Conservation (phyloP, 2,329 filamentous ascomycete species). For the Colletotrichum zoysiae region DNA sequence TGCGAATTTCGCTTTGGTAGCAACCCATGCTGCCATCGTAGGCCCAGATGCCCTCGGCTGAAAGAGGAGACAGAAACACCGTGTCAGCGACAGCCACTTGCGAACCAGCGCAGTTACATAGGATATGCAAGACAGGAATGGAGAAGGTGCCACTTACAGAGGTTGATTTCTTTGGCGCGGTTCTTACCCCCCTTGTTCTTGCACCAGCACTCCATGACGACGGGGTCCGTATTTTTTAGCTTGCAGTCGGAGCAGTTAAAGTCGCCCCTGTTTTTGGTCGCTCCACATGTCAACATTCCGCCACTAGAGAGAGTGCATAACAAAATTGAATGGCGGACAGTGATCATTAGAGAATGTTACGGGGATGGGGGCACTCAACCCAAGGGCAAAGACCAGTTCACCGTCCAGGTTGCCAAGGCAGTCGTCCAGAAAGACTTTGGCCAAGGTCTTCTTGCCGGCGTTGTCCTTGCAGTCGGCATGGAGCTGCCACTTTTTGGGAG, state of each 20-base stretch:
- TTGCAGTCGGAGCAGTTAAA: background rate
- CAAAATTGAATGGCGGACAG: background rate
- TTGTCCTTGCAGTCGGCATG: constrained; percentile 17
- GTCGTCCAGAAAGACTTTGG: background rate
- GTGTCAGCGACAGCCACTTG: background rate
- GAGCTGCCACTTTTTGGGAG: too few relatives aligned
- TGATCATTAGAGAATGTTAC: background rate
- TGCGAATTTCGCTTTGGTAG: background rate
- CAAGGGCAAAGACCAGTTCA: background rate
- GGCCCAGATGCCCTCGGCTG: constrained; percentile 28
- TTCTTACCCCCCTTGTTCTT: background rate
- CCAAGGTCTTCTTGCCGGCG: constrained; percentile 2
- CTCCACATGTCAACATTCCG: background rate
- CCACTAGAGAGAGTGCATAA: too few relatives aligned
- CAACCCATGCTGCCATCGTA: constrained; percentile 26
- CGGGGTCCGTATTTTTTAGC: background rate
- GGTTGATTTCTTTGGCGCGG: background rate
- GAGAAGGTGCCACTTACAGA: constrained; percentile 15
- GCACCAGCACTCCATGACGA: constrained; percentile 20
- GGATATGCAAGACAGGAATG: background rate
- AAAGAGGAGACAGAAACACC: too few relatives aligned
- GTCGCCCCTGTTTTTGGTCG: background rate
- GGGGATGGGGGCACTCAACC: background rate
- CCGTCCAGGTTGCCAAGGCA: constrained; percentile 22
- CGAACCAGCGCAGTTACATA: too few relatives aligned